Conservation (phyloP, 164 flowering plant species). For the Malania oleifera region DNA sequence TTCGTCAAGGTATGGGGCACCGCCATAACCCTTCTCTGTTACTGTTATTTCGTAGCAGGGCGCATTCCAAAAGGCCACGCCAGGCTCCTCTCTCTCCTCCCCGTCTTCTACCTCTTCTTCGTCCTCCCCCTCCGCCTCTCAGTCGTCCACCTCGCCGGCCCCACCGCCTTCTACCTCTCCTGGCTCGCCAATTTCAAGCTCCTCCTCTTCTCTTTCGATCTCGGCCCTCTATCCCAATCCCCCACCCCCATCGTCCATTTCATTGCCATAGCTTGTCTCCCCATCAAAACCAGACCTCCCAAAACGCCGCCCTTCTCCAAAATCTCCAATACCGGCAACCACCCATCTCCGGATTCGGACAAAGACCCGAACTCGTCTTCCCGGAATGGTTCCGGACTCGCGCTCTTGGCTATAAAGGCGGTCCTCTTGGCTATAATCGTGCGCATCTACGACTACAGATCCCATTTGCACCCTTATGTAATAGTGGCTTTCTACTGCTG, state of each 20-base stretch:
- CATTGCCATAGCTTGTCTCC: conserved; percentile 36
- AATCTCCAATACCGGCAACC: background rate
- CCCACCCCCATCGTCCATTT: conserved; percentile 27
- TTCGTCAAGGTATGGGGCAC: conserved; percentile 27
- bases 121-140: conserved; percentile 30
- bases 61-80: conserved; percentile 20
- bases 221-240: conserved; percentile 27
- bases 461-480: conserved; percentile 6
- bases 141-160: conserved; percentile 20
- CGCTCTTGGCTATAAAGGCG: conserved; percentile 9
- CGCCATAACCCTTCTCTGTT: conserved; percentile 20
- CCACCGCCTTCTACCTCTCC: conserved; percentile 30
- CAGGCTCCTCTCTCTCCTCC: conserved; percentile 33
- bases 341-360: background rate
- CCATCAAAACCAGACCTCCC: conserved; percentile 27
- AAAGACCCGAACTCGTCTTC: background rate
- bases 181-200: conserved; percentile 48
- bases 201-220: conserved; percentile 37
- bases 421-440: conserved; percentile 2
- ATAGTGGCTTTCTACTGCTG: conserved; percentile 18
- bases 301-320: conserved; percentile 4
- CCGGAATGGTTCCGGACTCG: background rate
- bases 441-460: conserved; percentile 4
- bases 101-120: conserved; percentile 28
- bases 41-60: conserved; percentile 21